A percentile compares a stretch with the other conserved stretches of the same genome.
Evolutionary conservation across 2,329 filamentous ascomycete species (phyloP).

Genomic region (Aspergillus melleus): DNA sequence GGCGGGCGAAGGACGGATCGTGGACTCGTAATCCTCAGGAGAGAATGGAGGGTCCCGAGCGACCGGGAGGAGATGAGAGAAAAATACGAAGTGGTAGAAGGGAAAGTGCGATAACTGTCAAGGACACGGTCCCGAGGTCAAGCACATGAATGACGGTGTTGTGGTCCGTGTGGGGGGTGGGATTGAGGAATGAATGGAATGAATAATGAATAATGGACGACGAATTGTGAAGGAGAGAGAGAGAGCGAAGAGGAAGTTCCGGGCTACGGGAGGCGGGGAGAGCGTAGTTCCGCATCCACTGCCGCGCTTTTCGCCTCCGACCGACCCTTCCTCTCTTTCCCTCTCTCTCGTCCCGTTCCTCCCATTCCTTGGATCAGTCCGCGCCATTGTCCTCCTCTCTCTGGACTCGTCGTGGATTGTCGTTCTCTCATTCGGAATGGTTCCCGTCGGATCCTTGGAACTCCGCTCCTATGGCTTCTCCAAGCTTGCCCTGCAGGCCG

Average conservation of each 20-base stretch:
- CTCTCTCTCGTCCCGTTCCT: not conserved
- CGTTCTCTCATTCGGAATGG: not conserved
- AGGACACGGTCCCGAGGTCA: conserved; percentile 17
- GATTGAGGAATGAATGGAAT: conserved; percentile 1
- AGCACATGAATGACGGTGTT: conserved; percentile 31
- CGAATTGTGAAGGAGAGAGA: conserved; percentile 10
- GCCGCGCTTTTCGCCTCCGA: not conserved
- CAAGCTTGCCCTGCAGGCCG: conserved; percentile 18
- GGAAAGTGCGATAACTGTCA: conserved; percentile 23
- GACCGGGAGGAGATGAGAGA: conserved; percentile 18
- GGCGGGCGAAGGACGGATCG: conserved; percentile 27
- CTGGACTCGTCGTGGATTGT: not conserved
- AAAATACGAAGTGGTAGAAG: not conserved
- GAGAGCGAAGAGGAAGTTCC: conserved; percentile 21
- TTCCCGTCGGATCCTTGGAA: not conserved
- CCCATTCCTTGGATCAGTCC: not conserved
- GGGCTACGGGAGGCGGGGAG: conserved; percentile 39
- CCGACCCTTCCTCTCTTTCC: not conserved
- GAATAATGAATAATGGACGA: conserved; percentile 13
- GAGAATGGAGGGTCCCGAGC: conserved; percentile 19
- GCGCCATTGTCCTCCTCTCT: not conserved
- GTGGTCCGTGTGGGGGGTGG: conserved; percentile 1
- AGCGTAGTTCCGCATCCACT: conserved; percentile 23
- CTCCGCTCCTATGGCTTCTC: not conserved
- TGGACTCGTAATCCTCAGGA: conserved; percentile 23